phyloP scores from a whole-genome alignment of 2,329 filamentous ascomycete genomes.

The Hortaea sp. region DNA sequence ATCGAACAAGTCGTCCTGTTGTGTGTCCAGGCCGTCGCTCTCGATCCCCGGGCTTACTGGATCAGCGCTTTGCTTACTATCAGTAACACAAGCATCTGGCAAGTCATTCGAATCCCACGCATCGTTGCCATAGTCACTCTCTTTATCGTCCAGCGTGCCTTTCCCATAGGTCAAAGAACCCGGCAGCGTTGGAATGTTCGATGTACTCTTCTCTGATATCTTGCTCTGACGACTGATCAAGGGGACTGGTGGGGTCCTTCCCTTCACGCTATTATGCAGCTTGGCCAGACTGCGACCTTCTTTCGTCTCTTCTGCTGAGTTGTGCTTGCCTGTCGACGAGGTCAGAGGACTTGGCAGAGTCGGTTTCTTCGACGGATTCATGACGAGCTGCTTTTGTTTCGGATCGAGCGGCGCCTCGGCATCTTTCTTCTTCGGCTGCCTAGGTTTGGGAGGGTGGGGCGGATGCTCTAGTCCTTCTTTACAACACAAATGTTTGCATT shows the following conservation, averaged over 20 bases:
- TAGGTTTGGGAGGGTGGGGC: constrained; percentile 37
- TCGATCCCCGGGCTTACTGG: constrained; percentile 1
- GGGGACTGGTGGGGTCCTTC: constrained; percentile 6
- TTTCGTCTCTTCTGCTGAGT: neutral
- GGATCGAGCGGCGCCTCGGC: constrained; percentile 8
- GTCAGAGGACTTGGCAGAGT: neutral
- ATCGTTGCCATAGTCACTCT: constrained; percentile 13
- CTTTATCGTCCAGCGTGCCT: too few species aligned
- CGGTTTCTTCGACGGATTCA: constrained; percentile 12
- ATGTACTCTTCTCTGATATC: too few species aligned
- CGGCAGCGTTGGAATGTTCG: constrained; percentile 8
- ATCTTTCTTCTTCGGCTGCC: constrained; percentile 17
- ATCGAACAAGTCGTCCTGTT: neutral
- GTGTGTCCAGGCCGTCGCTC: neutral
- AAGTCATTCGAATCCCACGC: constrained; percentile 2
- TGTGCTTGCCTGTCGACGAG: neutral
- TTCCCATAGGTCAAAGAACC: neutral
- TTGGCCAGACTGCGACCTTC: constrained; percentile 12
- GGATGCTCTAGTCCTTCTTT: constrained; percentile 60
- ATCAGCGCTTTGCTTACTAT: constrained; percentile 1
- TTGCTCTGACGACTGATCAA: too few species aligned
- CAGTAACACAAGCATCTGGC: neutral
- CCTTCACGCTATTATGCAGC: constrained; percentile 17
- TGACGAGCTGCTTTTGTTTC: constrained; percentile 21
- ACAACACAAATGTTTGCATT: constrained; percentile 65